Evolutionary conservation across 805 yeast genomes (phyloP).

Genomic region (Starmerella bombicola): DNA sequence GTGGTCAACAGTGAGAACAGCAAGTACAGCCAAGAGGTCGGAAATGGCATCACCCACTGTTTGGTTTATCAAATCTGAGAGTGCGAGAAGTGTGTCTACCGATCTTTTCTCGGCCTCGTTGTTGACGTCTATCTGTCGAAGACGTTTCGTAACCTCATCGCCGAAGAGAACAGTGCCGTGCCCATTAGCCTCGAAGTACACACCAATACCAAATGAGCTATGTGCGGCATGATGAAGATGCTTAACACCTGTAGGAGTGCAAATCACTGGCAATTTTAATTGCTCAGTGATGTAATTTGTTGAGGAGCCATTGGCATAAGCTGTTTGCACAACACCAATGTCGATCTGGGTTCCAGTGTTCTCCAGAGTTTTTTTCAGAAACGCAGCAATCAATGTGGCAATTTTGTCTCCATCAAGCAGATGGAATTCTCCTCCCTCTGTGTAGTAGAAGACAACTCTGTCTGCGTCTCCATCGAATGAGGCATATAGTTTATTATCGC

Average conservation of each 20-base stretch:
- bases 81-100: constrained; percentile 42
- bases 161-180: constrained; percentile 91
- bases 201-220: constrained; percentile 71
- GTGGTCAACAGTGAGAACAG: constrained; percentile 44
- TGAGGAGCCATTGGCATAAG: constrained; percentile 92
- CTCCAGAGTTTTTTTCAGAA: constrained; percentile 40
- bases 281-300: constrained; percentile 53
- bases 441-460: constrained; percentile 63
- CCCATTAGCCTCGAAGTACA: constrained; percentile 98
- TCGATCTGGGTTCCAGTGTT: constrained; percentile 34
- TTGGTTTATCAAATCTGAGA: constrained; percentile 74
- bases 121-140: constrained; percentile 31
- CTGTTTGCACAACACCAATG: constrained; percentile 90
- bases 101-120: constrained; percentile 39
- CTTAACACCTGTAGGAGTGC: constrained; percentile 93
- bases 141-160: constrained; percentile 34
- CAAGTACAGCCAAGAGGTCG: constrained; percentile 70
- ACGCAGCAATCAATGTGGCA: constrained; percentile 67
- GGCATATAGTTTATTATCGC: constrained; percentile 43
- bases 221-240: constrained; percentile 84
- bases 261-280: constrained; percentile 63
- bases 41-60: constrained; percentile 97
- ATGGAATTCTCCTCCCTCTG: constrained; percentile 28
- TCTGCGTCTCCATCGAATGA: constrained; percentile 98
- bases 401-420: constrained; percentile 85